Evolutionary conservation across 345 rosid species (phyloP).

Genomic region (Streptanthus diversifolius): DNA sequence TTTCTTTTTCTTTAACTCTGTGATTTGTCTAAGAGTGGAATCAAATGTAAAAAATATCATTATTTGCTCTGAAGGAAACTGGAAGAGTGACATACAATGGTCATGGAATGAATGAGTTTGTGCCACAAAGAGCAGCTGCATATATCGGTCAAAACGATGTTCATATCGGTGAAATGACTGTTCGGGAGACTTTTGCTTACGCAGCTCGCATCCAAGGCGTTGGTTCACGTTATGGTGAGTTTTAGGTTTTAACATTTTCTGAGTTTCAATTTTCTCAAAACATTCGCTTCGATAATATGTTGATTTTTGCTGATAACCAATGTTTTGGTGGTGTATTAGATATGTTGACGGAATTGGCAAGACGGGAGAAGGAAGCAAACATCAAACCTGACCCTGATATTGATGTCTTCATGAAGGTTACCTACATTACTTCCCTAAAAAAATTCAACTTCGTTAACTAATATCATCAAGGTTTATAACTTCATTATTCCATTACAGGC

Average conservation of each 20-base stretch:
- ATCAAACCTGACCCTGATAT: conserved; percentile 79
- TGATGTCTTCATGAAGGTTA: conserved; percentile 87
- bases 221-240: conserved; percentile 67
- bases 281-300: not conserved
- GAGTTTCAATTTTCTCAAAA: not conserved
- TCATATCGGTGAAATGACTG: conserved; percentile 73
- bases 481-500: conserved; percentile 39
- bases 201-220: conserved; percentile 83
- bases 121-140: conserved; percentile 66
- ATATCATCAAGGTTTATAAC: not conserved
- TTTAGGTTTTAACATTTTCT: not conserved
- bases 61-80: conserved; percentile 25
- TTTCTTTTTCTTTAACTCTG: not conserved
- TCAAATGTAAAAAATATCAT: not conserved
- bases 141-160: conserved; percentile 73
- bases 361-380: conserved; percentile 78
- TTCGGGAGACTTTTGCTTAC: conserved; percentile 74
- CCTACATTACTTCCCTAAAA: not conserved
- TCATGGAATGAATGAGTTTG: conserved; percentile 58
- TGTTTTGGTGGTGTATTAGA: conserved; percentile 36
- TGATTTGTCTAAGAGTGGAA: not conserved
- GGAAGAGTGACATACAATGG: conserved; percentile 66
- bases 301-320: not conserved
- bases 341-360: conserved; percentile 65
- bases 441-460: not conserved